Percentiles rank a stretch among this genome's conserved stretches.
Conservation (phyloP, 805 yeast species). For the Wickerhamiella cacticola region DNA sequence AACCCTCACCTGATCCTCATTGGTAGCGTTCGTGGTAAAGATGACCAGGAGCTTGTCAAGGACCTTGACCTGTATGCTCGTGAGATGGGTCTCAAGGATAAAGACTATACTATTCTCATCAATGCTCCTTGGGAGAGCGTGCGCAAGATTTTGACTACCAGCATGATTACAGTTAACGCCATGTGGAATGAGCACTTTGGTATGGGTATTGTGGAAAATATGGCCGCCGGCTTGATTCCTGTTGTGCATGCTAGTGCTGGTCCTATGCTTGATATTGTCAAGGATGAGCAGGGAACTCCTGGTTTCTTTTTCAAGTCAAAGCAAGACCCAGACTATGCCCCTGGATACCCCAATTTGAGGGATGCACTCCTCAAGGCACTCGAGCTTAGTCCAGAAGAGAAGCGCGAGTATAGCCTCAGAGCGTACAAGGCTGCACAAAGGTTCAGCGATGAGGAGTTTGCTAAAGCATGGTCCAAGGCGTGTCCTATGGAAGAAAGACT, state of each 20-base stretch:
- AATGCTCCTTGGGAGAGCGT: slow-evolving; percentile 66
- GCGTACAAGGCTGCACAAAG: slow-evolving; percentile 35
- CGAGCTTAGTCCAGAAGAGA: slow-evolving; percentile 30
- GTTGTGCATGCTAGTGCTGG: slow-evolving; percentile 93
- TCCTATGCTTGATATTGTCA: slow-evolving; percentile 77
- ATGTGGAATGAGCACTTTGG: slow-evolving; percentile 99
- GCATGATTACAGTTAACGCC: slow-evolving; percentile 75
- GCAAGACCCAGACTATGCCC: slow-evolving; percentile 55
- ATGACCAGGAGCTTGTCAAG: slow-evolving; percentile 51
- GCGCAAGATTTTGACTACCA: slow-evolving; percentile 38
- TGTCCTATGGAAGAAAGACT: background rate
- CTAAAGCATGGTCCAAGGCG: slow-evolving; percentile 37
- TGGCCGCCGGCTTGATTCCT: slow-evolving; percentile 77
- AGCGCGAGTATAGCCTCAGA: slow-evolving; percentile 34
- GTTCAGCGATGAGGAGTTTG: slow-evolving; percentile 54
- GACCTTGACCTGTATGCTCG: slow-evolving; percentile 36
- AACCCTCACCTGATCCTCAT: slow-evolving; percentile 55
- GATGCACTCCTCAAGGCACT: slow-evolving; percentile 38
- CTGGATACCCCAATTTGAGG: slow-evolving; percentile 38
- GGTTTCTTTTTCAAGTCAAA: slow-evolving; percentile 71
- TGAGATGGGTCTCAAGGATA: slow-evolving; percentile 34
- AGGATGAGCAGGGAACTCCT: slow-evolving; percentile 37
- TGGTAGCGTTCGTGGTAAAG: slow-evolving; percentile 69
- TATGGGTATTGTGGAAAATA: slow-evolving; percentile 87
- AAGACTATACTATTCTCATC: slow-evolving; percentile 42